Evolutionary conservation across 2,329 filamentous ascomycete species (phyloP).

Genomic region (Ramularia endophylla): DNA sequence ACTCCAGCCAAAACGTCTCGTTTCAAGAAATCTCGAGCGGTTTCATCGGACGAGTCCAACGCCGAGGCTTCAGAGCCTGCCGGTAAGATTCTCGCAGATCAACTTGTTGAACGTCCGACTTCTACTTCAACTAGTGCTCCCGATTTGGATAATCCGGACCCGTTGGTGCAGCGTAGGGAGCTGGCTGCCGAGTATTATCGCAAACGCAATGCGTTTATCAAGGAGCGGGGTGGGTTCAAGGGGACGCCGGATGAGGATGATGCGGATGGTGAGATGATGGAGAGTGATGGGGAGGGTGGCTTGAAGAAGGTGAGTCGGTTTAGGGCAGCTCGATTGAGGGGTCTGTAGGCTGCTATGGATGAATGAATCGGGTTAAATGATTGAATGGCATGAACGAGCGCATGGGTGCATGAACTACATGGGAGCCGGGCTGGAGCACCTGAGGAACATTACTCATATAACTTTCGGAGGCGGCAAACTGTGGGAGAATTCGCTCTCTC

Average conservation of each 20-base stretch:
- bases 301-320: constrained; percentile 36
- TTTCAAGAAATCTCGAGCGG: constrained; percentile 32
- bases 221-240: constrained; percentile 75
- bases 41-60: constrained; percentile 2
- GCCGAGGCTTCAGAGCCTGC: constrained; percentile 11
- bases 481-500: too few relatives aligned
- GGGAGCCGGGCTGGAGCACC: too few relatives aligned
- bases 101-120: constrained; percentile 46
- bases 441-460: too few relatives aligned
- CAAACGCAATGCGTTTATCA: constrained; percentile 75
- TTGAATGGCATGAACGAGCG: too few relatives aligned
- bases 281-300: constrained; percentile 32
- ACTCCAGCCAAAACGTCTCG: constrained; percentile 34
- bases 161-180: constrained; percentile 66
- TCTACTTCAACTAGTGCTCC: constrained; percentile 23
- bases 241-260: constrained; percentile 51
- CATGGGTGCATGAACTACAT: too few relatives aligned
- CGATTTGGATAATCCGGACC: constrained; percentile 46
- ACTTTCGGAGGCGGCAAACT: too few relatives aligned
- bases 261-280: constrained; percentile 58
- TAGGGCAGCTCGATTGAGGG: constrained; percentile 27
- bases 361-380: too few relatives aligned
- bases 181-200: constrained; percentile 78
- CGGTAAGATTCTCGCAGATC: constrained; percentile 40
- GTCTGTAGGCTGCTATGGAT: too few relatives aligned